A percentile compares a stretch with the other conserved stretches of the same genome.
Evolutionary conservation across 805 yeast genomes (phyloP).

Genomic region (Cyberlindnera nakhonratchasimensis): DNA sequence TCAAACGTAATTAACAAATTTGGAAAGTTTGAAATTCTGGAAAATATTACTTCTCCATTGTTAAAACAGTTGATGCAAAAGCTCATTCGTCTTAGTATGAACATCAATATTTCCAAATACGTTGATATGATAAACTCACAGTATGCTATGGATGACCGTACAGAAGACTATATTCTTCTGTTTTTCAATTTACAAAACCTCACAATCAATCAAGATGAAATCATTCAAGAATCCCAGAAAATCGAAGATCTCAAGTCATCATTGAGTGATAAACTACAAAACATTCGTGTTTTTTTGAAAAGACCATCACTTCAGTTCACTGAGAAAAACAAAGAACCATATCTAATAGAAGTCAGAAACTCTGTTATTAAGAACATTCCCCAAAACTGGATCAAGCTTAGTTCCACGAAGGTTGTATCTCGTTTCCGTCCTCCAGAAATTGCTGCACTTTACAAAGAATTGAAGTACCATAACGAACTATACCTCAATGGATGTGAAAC

Average conservation of each 20-base stretch:
- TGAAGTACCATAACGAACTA: conserved; percentile 61
- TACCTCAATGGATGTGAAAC: conserved; percentile 17
- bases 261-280: conserved; percentile 50
- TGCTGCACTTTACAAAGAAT: conserved; percentile 44
- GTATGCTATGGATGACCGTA: conserved; percentile 48
- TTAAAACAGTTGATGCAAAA: conserved; percentile 37
- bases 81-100: conserved; percentile 34
- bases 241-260: conserved; percentile 41
- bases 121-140: conserved; percentile 48
- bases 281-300: conserved; percentile 43
- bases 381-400: conserved; percentile 69
- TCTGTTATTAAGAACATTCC: conserved; percentile 55
- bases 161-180: conserved; percentile 42
- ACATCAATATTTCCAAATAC: conserved; percentile 33
- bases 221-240: conserved; percentile 41
- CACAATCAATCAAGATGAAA: conserved; percentile 35
- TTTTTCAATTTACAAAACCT: conserved; percentile 39
- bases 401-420: conserved; percentile 62
- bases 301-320: conserved; percentile 56
- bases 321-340: conserved; percentile 61
- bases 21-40: conserved; percentile 28
- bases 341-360: conserved; percentile 72
- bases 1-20: conserved; percentile 30
- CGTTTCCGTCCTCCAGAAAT: conserved; percentile 69
- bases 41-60: conserved; percentile 28